Percentiles rank a stretch among this genome's conserved stretches.
Evolutionary conservation across 2,329 filamentous ascomycete species (phyloP).

Genomic region (Aspergillus pseudonomiae): DNA sequence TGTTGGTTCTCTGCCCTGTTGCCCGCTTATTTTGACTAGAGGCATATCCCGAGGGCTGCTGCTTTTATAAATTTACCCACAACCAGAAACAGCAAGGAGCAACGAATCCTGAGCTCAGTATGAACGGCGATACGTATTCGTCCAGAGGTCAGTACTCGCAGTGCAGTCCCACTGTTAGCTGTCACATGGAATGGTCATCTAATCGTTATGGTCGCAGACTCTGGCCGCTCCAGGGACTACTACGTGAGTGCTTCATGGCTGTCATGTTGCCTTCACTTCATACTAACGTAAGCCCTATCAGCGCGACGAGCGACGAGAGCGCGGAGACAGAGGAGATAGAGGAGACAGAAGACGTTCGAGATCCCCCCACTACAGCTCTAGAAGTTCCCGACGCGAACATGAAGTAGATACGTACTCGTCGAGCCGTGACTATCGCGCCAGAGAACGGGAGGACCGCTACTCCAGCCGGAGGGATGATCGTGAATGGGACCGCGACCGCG

Average conservation of each 20-base stretch:
- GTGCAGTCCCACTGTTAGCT: conserved; percentile 13
- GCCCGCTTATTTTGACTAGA: conserved; percentile 1
- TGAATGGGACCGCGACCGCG: conserved; percentile 75
- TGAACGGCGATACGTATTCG: conserved; percentile 86
- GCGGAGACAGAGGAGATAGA: conserved; percentile 43
- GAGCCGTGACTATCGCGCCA: conserved; percentile 87
- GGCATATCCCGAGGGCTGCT: not conserved
- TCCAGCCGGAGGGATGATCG: conserved; percentile 72
- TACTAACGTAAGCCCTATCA: conserved; percentile 16
- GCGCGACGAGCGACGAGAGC: conserved; percentile 53
- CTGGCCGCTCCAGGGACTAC: conserved; percentile 57
- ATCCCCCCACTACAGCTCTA: conserved; percentile 75
- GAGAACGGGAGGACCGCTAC: conserved; percentile 92
- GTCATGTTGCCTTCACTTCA: not conserved
- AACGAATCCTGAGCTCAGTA: conserved; percentile 47
- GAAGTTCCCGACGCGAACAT: conserved; percentile 69
- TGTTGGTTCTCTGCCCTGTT: not conserved
- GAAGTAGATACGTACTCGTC: conserved; percentile 88
- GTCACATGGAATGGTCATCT: conserved; percentile 32
- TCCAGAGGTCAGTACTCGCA: conserved; percentile 65
- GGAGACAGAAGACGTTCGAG: conserved; percentile 77
- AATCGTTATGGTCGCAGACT: conserved; percentile 41
- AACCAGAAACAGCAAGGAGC: conserved; percentile 16
- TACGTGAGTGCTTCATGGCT: conserved; percentile 46
- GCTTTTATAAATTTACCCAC: not conserved